These are phyloP conservation scores for Trametes meyenii DNA, from an alignment of 768 basidiomycete species.

Conservation along the genomic window DNA sequence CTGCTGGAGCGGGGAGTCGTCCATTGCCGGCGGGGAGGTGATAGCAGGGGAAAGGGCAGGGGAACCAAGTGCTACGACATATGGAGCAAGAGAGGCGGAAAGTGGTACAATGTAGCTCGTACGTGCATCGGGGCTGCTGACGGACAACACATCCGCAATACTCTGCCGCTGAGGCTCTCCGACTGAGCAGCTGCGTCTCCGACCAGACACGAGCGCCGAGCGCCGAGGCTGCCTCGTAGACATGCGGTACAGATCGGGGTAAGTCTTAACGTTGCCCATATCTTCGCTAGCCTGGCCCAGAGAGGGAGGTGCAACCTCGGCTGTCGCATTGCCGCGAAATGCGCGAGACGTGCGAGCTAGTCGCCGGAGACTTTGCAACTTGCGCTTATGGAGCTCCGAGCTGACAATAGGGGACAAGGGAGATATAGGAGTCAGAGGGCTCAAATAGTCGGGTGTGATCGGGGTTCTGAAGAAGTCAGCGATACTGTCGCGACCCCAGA, in stretches of 20 bases:
- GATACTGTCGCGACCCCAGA: not conserved
- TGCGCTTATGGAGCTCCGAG: constrained; percentile 15
- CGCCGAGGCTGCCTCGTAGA: constrained; percentile 9
- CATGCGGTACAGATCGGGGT: constrained; percentile 33
- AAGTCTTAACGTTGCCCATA: constrained; percentile 26
- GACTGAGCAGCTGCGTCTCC: constrained; percentile 29
- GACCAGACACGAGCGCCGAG: not conserved
- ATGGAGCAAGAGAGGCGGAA: not conserved
- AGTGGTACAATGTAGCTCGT: constrained; percentile 13
- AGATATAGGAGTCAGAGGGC: constrained; percentile 12
- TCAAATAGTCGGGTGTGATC: constrained; percentile 13
- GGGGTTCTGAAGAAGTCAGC: not conserved
- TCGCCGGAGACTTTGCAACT: constrained; percentile 15
- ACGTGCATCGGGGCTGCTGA: constrained; percentile 13
- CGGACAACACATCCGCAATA: constrained; percentile 15
- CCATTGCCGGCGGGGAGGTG: constrained; percentile 6
- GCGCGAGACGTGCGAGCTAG: constrained; percentile 20
- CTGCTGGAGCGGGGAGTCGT: constrained; percentile 16
- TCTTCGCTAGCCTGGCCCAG: constrained; percentile 21
- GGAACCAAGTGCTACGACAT: constrained; percentile 6
- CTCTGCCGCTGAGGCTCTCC: constrained; percentile 21
- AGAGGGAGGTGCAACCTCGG: constrained; percentile 28
- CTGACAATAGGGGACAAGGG: constrained; percentile 19
- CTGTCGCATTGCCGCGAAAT: constrained; percentile 15
- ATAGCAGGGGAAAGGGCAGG: not conserved